A percentile compares a stretch with the other conserved stretches of the same genome.
Conservation (phyloP, 371 early-diverging fungal species). For the Cokeromyces recurvatus region DNA sequence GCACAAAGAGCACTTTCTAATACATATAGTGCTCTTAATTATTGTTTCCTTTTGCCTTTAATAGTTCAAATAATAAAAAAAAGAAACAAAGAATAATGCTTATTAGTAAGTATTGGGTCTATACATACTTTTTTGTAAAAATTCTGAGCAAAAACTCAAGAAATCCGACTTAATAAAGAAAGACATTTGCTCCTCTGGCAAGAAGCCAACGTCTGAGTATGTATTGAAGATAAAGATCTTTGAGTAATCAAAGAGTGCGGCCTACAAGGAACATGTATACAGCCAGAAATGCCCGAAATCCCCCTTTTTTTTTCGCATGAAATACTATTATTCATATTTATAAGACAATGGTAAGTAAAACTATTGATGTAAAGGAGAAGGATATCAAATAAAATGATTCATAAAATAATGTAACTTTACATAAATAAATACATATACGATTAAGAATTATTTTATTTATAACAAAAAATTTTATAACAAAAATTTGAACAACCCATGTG, state of each 20-base stretch:
- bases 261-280: conserved; percentile 3
- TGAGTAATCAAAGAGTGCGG: neutral
- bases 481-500: neutral
- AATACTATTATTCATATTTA: conserved; percentile 4
- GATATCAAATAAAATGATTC: conserved; percentile 2
- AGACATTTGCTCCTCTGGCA: conserved; percentile 4
- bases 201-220: conserved; percentile 1
- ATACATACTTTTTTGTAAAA: no score
- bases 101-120: no score
- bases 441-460: no score
- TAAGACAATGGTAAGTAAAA: conserved; percentile 1
- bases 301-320: conserved; percentile 2
- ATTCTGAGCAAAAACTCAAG: no score
- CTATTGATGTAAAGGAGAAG: conserved; percentile 3
- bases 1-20: no score
- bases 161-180: conserved; percentile 4
- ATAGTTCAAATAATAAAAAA: no score
- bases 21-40: no score
- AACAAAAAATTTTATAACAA: no score
- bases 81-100: no score
- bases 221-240: neutral
- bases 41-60: no score
- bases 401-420: conserved; percentile 3
- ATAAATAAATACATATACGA: no score
- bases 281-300: conserved; percentile 5